A percentile compares a stretch with the other conserved stretches of the same genome.
phyloP scores from a whole-genome alignment of 306 rosid species.

The Delonix regia region DNA sequence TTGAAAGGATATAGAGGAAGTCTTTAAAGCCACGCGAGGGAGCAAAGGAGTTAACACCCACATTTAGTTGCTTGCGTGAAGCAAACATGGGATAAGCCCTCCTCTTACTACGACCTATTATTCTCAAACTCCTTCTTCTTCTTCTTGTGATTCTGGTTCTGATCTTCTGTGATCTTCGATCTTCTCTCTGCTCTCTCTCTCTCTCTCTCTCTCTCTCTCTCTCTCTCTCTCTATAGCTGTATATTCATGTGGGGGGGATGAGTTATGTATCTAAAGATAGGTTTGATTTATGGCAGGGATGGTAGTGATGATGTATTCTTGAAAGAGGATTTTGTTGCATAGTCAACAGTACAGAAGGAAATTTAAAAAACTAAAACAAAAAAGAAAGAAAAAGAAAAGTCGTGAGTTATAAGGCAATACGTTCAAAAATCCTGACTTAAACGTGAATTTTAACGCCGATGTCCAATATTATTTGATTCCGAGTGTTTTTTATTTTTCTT shows the following conservation, averaged over 20 bases:
- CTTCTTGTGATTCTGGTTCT: no score
- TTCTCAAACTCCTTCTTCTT: conserved; percentile 33
- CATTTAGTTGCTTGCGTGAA: conserved; percentile 94
- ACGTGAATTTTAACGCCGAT: background rate
- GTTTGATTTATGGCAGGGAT: conserved; percentile 19
- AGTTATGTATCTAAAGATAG: conserved; percentile 32
- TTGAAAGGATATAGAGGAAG: conserved; percentile 45
- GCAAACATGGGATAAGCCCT: conserved; percentile 86
- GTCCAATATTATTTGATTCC: background rate
- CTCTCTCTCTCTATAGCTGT: background rate
- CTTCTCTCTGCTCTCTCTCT: conserved; percentile 33
- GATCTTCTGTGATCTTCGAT: no score
- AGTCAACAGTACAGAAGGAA: background rate
- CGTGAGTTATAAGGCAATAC: background rate
- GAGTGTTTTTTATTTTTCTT: no score
- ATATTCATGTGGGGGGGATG: conserved; percentile 20
- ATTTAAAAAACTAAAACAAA: background rate
- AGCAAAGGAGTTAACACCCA: conserved; percentile 69
- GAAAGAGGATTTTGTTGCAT: conserved; percentile 44
- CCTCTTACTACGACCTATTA: conserved; percentile 26
- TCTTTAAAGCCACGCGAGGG: conserved; percentile 94
- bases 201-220: background rate
- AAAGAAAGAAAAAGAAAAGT: background rate
- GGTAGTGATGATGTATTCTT: conserved; percentile 36
- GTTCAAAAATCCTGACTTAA: background rate